Conservation (phyloP, 257 asterid species). For the Mitragyna speciosa region DNA sequence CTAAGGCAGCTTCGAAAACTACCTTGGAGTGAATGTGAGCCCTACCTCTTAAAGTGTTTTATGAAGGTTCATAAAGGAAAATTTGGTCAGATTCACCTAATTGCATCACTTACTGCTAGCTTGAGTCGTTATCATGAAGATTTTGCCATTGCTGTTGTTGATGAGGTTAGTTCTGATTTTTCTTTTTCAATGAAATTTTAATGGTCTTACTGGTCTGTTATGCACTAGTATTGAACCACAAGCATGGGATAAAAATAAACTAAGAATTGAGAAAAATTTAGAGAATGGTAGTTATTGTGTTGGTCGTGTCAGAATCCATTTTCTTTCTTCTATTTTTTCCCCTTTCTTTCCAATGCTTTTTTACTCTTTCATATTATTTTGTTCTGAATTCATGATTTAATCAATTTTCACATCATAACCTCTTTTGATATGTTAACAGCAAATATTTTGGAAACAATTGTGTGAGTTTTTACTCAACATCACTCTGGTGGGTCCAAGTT, state of each 20-base stretch:
- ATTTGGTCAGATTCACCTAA: slow-evolving; percentile 96
- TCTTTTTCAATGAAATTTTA: background rate
- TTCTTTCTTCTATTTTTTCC: background rate
- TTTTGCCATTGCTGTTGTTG: slow-evolving; percentile 88
- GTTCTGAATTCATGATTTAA: no score
- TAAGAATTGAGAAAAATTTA: background rate
- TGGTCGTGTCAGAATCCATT: background rate
- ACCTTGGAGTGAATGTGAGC: slow-evolving; percentile 93
- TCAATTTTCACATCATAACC: no score
- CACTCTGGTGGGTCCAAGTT: no score
- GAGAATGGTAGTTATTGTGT: background rate
- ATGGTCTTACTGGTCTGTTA: background rate
- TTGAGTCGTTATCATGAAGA: slow-evolving; percentile 95
- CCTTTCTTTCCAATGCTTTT: no score
- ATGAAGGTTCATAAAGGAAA: slow-evolving; percentile 98
- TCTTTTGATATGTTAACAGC: no score
- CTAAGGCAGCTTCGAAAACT: slow-evolving; percentile 91
- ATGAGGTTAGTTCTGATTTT: slow-evolving; percentile 68
- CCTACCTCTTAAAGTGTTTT: slow-evolving; percentile 87
- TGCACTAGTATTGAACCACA: background rate
- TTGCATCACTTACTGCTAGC: slow-evolving; percentile 96
- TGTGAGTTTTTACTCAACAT: no score
- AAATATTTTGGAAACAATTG: no score
- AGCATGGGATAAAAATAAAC: background rate
- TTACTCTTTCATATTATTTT: no score